Evolutionary conservation across 2,329 filamentous ascomycete species (phyloP).

Genomic region (Cladosporium austrohemisphaericum): DNA sequence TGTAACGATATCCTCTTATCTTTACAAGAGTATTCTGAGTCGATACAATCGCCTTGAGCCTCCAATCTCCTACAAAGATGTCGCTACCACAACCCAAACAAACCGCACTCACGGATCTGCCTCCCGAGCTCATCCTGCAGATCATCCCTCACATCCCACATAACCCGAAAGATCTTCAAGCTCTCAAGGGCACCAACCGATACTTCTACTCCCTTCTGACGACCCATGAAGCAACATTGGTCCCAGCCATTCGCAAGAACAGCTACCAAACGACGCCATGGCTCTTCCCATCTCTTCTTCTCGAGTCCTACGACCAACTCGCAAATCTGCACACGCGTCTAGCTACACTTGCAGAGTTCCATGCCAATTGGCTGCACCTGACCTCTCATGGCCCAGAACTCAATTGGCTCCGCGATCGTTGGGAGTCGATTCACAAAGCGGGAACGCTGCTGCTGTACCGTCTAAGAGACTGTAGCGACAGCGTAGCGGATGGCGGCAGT

Average conservation of each 20-base stretch:
- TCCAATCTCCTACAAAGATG: neutral
- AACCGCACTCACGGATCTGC: constrained; percentile 25
- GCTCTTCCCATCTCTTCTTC: constrained; percentile 26
- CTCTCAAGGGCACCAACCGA: constrained; percentile 27
- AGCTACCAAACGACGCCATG: constrained; percentile 17
- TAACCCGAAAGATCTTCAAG: constrained; percentile 21
- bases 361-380: constrained; percentile 30
- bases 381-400: constrained; percentile 26
- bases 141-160: constrained; percentile 29
- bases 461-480: constrained; percentile 24
- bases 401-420: constrained; percentile 31
- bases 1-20: neutral
- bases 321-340: constrained; percentile 22
- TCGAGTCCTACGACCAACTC: constrained; percentile 10
- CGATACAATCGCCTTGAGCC: neutral
- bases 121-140: constrained; percentile 30
- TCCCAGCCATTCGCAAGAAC: constrained; percentile 23
- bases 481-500: neutral
- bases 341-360: constrained; percentile 23
- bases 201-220: constrained; percentile 27
- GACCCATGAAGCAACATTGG: constrained; percentile 29
- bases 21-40: neutral
- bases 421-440: constrained; percentile 30
- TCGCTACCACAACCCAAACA: neutral
- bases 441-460: constrained; percentile 33